phyloP scores from a whole-genome alignment of 140 eudicot genomes.

The Anethum foeniculum region DNA sequence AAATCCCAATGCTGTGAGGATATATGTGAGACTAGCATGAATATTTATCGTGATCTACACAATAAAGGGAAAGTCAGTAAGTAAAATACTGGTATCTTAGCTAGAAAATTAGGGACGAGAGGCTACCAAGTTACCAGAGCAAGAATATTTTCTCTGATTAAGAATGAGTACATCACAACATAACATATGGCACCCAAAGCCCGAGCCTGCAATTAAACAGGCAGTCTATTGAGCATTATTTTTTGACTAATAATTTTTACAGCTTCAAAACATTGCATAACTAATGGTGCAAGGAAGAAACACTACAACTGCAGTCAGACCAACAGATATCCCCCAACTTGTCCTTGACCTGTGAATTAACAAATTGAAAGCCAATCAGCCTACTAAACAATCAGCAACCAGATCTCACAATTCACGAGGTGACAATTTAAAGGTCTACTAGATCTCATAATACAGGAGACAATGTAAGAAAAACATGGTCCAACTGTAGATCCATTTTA shows the following conservation, averaged over 20 bases:
- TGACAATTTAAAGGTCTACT: background rate
- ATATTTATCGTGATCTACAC: slow-evolving; percentile 78
- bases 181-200: slow-evolving; percentile 74
- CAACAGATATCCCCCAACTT: slow-evolving; percentile 69
- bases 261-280: background rate
- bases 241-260: slow-evolving; percentile 1
- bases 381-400: background rate
- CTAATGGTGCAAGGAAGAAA: slow-evolving; percentile 14
- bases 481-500: slow-evolving; percentile 7
- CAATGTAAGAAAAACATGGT: background rate
- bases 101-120: background rate
- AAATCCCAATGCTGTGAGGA: slow-evolving; percentile 62
- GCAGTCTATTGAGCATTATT: slow-evolving; percentile 3
- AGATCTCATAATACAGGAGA: slow-evolving; percentile 6
- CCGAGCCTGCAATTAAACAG: slow-evolving; percentile 51
- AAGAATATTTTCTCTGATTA: slow-evolving; percentile 88
- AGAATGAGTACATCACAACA: slow-evolving; percentile 71
- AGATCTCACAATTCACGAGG: slow-evolving; percentile 6
- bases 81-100: background rate
- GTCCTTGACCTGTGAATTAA: slow-evolving; percentile 44
- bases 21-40: slow-evolving; percentile 65
- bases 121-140: slow-evolving; percentile 50
- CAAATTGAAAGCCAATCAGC: background rate
- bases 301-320: slow-evolving; percentile 62
- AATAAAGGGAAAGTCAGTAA: slow-evolving; percentile 4